A percentile compares a stretch with the other conserved stretches of the same genome.
phyloP scores from a whole-genome alignment of 1,139 yeast species.

The Geotrichum macrosporum region DNA sequence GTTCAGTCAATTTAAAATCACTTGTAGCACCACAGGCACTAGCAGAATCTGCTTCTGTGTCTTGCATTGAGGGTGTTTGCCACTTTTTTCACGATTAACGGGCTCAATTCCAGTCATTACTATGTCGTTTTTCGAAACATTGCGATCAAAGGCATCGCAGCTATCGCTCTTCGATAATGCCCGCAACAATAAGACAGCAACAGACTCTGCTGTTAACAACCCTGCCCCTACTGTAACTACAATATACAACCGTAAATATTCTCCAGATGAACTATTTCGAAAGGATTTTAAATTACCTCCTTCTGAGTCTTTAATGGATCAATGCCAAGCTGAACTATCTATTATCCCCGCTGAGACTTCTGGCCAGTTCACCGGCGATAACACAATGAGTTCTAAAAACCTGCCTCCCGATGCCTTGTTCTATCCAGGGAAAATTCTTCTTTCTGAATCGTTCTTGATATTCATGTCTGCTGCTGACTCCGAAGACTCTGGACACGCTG shows the following conservation, averaged over 20 bases:
- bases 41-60: too few relatives aligned
- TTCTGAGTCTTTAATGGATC: conserved; percentile 60
- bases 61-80: too few relatives aligned
- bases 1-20: too few relatives aligned
- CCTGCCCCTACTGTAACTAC: conserved; percentile 29
- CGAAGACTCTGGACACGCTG: conserved; percentile 8
- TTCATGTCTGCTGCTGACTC: conserved; percentile 69
- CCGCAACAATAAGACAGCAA: conserved; percentile 2
- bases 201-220: conserved; percentile 28
- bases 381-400: conserved; percentile 34
- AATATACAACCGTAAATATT: conserved; percentile 36
- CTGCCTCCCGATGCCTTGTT: conserved; percentile 31
- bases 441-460: conserved; percentile 71
- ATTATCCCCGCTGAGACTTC: conserved; percentile 39
- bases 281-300: conserved; percentile 65
- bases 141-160: conserved; percentile 49
- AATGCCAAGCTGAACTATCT: conserved; percentile 65
- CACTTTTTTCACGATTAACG: too few relatives aligned
- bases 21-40: too few relatives aligned
- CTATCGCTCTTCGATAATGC: conserved; percentile 41
- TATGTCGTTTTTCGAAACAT: conserved; percentile 51
- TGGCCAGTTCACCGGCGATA: conserved; percentile 17
- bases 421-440: conserved; percentile 56
- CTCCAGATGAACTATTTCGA: conserved; percentile 68
- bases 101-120: too few relatives aligned